Conservation (phyloP, 2,329 filamentous ascomycete species). For the Aspergillus carbonarius region DNA sequence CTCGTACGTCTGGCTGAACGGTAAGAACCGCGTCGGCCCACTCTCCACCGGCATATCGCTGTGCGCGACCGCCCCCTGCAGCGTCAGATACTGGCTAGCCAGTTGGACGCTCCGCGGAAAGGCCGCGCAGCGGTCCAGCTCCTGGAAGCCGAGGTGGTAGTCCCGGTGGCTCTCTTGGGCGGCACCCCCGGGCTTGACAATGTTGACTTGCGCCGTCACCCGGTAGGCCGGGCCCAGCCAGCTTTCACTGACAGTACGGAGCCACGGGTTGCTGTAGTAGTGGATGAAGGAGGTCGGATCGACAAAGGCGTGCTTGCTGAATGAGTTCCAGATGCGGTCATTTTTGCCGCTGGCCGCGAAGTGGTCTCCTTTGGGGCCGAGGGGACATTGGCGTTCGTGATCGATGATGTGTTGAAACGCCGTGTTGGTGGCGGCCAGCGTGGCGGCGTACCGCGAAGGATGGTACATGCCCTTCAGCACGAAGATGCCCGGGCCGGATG, state of each 20-base stretch:
- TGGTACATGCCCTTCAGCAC: constrained; percentile 56
- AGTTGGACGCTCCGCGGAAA: constrained; percentile 56
- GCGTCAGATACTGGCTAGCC: constrained; percentile 58
- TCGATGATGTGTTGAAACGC: constrained; percentile 53
- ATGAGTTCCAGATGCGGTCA: constrained; percentile 65
- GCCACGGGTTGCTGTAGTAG: constrained; percentile 63
- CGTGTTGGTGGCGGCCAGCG: constrained; percentile 50
- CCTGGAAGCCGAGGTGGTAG: constrained; percentile 65
- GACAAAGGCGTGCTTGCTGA: constrained; percentile 58
- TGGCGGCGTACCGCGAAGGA: constrained; percentile 29
- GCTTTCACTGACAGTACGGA: constrained; percentile 52
- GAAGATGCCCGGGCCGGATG: constrained; percentile 59
- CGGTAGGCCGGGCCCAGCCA: constrained; percentile 63
- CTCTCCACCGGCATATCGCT: constrained; percentile 58
- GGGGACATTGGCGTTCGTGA: constrained; percentile 38
- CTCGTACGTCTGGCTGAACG: constrained; percentile 59
- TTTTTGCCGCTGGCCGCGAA: constrained; percentile 59
- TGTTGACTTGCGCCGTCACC: constrained; percentile 62
- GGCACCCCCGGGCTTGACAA: constrained; percentile 59
- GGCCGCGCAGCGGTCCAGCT: constrained; percentile 43
- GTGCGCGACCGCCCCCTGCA: constrained; percentile 65
- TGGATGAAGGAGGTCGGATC: constrained; percentile 54
- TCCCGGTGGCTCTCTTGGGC: constrained; percentile 62
- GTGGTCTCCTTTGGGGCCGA: constrained; percentile 55
- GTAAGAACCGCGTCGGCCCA: constrained; percentile 61